Percentiles rank a stretch among this genome's conserved stretches.
phyloP scores from a whole-genome alignment of 2,329 filamentous ascomycete species.

The Trichophyton mentagrophytes region DNA sequence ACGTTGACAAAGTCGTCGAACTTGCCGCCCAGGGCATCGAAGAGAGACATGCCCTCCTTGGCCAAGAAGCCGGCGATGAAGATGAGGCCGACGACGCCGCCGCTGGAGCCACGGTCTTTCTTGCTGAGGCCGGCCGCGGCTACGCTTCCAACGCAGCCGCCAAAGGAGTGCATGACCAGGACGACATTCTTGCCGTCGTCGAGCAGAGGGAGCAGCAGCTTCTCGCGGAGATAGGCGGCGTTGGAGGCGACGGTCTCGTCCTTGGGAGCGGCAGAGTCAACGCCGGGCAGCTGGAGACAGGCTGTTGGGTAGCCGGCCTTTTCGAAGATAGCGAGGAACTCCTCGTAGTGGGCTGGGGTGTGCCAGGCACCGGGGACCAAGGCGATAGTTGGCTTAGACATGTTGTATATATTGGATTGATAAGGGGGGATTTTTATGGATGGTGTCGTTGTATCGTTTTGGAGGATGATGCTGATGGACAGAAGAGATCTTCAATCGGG shows the following conservation, averaged over 20 bases:
- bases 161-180: constrained; percentile 27
- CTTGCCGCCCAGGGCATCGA: constrained; percentile 1
- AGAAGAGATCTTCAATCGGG: not conserved
- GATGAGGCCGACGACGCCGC: constrained; percentile 8
- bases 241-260: constrained; percentile 18
- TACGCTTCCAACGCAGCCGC: constrained; percentile 20
- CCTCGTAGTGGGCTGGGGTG: constrained; percentile 18
- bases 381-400: constrained; percentile 24
- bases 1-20: not conserved
- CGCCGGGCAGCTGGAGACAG: constrained; percentile 10
- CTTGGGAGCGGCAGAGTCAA: constrained; percentile 7
- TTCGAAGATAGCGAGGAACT: constrained; percentile 20
- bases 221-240: constrained; percentile 16
- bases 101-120: constrained; percentile 4
- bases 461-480: not conserved
- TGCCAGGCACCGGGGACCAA: constrained; percentile 29
- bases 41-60: constrained; percentile 1
- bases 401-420: not conserved
- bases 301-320: constrained; percentile 20
- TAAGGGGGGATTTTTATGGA: not conserved
- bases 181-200: constrained; percentile 24
- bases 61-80: constrained; percentile 8
- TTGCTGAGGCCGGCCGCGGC: constrained; percentile 19
- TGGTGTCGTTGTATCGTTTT: not conserved
- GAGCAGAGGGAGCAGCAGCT: constrained; percentile 20